Evolutionary conservation across 345 rosid genomes (phyloP).

Genomic region (Kandelia obovata): DNA sequence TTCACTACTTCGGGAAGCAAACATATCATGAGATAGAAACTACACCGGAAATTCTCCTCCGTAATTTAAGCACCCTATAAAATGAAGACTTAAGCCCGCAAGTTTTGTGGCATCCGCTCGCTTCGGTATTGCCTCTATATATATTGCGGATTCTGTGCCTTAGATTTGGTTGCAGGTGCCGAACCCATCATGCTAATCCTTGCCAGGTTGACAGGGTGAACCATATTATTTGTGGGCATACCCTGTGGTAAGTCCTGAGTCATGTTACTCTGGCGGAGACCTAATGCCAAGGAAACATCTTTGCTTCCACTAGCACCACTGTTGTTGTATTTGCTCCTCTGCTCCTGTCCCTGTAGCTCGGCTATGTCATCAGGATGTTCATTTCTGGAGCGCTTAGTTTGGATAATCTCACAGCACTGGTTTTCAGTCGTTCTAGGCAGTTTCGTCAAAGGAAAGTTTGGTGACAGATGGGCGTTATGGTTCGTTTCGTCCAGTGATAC

Average conservation of each 20-base stretch:
- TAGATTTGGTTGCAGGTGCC: neutral
- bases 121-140: neutral
- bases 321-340: neutral
- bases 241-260: conserved; percentile 10
- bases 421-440: neutral
- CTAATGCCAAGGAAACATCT: conserved; percentile 21
- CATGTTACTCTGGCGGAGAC: conserved; percentile 24
- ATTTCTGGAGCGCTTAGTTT: conserved; percentile 20
- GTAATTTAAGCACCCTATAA: neutral
- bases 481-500: conserved; percentile 6
- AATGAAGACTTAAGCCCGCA: neutral
- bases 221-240: conserved; percentile 3
- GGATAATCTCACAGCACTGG: conserved; percentile 6
- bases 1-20: too few species aligned
- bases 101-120: neutral
- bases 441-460: conserved; percentile 4
- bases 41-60: too few species aligned
- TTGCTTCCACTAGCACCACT: conserved; percentile 7
- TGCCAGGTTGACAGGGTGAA: conserved; percentile 9
- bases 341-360: conserved; percentile 6
- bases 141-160: conserved; percentile 2
- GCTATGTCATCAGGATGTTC: neutral
- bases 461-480: neutral
- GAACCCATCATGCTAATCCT: conserved; percentile 10
- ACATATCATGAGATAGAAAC: too few species aligned